phyloP scores from a whole-genome alignment of 192 early-diverging fungal genomes.

The Backusella circina region DNA sequence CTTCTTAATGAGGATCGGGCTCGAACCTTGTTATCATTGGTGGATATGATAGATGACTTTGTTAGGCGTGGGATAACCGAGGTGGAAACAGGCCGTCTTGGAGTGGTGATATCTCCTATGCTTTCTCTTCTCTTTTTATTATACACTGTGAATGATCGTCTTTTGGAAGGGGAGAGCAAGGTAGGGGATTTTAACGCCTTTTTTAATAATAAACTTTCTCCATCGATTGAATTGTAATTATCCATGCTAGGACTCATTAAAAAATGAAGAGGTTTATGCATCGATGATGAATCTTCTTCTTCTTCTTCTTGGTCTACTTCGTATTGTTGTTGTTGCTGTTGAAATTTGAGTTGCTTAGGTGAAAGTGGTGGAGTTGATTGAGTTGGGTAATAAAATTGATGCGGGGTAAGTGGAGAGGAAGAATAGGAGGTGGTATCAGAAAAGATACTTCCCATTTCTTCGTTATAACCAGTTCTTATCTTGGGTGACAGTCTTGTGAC shows the following conservation, averaged over 20 bases:
- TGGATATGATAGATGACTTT: conserved; percentile 5
- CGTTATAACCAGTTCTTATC: neutral
- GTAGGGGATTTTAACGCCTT: neutral
- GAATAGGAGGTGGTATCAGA: neutral
- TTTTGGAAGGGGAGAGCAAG: neutral
- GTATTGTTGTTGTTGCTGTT: neutral
- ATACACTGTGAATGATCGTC: neutral
- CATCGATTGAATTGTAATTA: neutral
- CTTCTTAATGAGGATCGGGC: neutral
- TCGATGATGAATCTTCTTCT: neutral
- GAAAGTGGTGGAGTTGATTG: neutral
- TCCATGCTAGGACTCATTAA: neutral
- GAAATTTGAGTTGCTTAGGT: neutral
- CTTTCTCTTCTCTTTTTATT: conserved; percentile 17
- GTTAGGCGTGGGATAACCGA: conserved; percentile 4
- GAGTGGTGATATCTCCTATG: conserved; percentile 1
- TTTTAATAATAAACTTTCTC: conserved; percentile 8
- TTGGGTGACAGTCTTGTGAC: conserved; percentile 9
- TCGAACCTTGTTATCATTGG: neutral
- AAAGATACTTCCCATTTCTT: neutral
- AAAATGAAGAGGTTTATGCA: neutral
- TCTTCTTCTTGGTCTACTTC: neutral
- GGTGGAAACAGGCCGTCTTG: neutral
- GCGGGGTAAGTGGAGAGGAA: neutral
- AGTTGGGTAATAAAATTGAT: neutral